Evolutionary conservation across 495 filamentous ascomycete genomes (phyloP).

Genomic region (Aspergillus hancockii): DNA sequence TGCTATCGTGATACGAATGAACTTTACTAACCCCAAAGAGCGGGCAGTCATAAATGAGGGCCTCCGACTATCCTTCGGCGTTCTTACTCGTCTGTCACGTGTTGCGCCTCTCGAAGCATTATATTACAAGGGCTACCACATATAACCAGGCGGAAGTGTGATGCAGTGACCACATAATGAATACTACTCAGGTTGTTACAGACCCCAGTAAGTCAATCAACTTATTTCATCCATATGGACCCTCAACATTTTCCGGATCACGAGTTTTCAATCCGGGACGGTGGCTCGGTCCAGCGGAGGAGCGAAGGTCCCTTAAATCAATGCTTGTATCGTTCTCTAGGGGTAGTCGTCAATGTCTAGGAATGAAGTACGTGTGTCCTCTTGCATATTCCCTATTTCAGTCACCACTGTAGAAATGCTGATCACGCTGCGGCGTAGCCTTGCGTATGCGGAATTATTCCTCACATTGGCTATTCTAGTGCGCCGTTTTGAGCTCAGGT

Average conservation of each 20-base stretch:
- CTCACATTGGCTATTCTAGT: conserved; percentile 3
- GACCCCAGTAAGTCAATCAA: conserved; percentile 43
- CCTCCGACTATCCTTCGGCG: conserved; percentile 40
- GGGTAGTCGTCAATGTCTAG: conserved; percentile 28
- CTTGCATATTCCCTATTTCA: background rate
- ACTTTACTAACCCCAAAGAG: conserved; percentile 10
- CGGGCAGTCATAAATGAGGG: conserved; percentile 44
- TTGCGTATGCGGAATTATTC: conserved; percentile 11
- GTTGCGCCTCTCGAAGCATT: conserved; percentile 33
- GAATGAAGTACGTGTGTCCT: conserved; percentile 26
- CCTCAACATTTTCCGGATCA: conserved; percentile 41
- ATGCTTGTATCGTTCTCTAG: conserved; percentile 34
- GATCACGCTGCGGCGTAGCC: conserved; percentile 1
- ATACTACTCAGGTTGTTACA: conserved; percentile 11
- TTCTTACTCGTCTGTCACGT: conserved; percentile 33
- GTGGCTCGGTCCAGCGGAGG: conserved; percentile 34
- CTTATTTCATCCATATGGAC: conserved; percentile 40
- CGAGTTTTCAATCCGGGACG: conserved; percentile 43
- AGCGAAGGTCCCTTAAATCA: conserved; percentile 13
- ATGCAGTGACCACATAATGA: conserved; percentile 15
- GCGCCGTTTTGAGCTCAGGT: conserved; percentile 1
- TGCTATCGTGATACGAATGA: background rate
- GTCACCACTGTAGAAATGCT: background rate
- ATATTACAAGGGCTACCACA: conserved; percentile 30
- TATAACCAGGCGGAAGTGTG: conserved; percentile 19